Conservation (phyloP, 805 yeast species). For the Teunomyces panamensis region DNA sequence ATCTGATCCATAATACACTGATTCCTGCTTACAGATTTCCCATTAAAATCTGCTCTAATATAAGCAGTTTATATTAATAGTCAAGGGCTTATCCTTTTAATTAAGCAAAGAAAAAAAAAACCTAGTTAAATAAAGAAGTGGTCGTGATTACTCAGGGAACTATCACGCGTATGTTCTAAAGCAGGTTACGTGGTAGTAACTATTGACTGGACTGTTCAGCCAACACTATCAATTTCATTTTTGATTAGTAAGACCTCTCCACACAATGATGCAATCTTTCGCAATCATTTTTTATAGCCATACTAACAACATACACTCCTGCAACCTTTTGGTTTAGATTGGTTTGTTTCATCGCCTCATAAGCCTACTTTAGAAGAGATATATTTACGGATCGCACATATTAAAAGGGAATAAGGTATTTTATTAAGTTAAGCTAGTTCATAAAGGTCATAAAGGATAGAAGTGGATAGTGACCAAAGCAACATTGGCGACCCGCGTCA, state of each 20-base stretch:
- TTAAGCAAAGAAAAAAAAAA: too few species aligned
- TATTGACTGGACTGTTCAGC: too few species aligned
- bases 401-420: not conserved
- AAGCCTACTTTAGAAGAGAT: not conserved
- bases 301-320: not conserved
- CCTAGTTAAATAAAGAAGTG: too few species aligned
- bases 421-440: not conserved
- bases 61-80: too few species aligned
- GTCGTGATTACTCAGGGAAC: too few species aligned
- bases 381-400: not conserved
- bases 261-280: constrained; percentile 1
- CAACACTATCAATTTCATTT: not conserved
- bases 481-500: not conserved
- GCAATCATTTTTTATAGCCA: not conserved
- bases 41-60: too few species aligned
- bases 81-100: too few species aligned
- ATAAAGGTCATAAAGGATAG: not conserved
- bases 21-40: too few species aligned
- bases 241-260: not conserved
- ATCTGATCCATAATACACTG: too few species aligned
- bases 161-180: too few species aligned
- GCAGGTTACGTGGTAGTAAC: too few species aligned
- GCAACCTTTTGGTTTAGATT: not conserved
- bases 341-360: not conserved
- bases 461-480: not conserved